Percentiles rank a stretch among this genome's conserved stretches.
Evolutionary conservation across 2,329 filamentous ascomycete genomes (phyloP).

Genomic region (Emergomyces africanus): DNA sequence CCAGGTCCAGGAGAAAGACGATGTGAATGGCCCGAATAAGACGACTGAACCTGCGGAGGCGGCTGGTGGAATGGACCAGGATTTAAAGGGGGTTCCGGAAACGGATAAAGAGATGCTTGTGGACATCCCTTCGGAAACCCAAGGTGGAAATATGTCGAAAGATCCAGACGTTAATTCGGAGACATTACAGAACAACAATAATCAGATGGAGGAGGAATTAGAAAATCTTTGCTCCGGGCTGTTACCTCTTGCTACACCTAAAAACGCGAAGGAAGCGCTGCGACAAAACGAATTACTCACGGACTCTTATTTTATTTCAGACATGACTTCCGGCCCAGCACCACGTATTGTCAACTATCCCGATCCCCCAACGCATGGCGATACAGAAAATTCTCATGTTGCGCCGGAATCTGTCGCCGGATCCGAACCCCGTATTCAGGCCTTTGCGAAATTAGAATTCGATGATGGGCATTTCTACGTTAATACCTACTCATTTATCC

Average conservation of each 20-base stretch:
- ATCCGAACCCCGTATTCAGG: conserved; percentile 38
- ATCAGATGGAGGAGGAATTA: conserved; percentile 1
- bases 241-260: conserved; percentile 23
- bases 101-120: neutral
- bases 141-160: neutral
- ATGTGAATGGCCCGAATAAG: neutral
- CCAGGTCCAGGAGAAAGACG: conserved; percentile 8
- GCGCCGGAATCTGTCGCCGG: conserved; percentile 25
- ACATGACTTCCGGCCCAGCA: conserved; percentile 6
- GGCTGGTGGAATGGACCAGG: neutral
- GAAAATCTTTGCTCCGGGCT: conserved; percentile 15
- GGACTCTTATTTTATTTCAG: conserved; percentile 25
- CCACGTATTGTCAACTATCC: conserved; percentile 13
- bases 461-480: conserved; percentile 54
- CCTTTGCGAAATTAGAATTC: conserved; percentile 52
- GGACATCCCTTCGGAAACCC: neutral
- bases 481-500: conserved; percentile 48
- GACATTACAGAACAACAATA: neutral
- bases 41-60: neutral
- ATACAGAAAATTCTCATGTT: conserved; percentile 16
- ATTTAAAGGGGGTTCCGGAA: neutral
- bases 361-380: conserved; percentile 19
- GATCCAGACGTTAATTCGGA: neutral
- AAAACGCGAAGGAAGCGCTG: conserved; percentile 24
- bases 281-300: conserved; percentile 29